Percentiles rank a stretch among this genome's conserved stretches.
Conservation (phyloP, 768 basidiomycete genomes). For the Tricholoma saponaceum region DNA sequence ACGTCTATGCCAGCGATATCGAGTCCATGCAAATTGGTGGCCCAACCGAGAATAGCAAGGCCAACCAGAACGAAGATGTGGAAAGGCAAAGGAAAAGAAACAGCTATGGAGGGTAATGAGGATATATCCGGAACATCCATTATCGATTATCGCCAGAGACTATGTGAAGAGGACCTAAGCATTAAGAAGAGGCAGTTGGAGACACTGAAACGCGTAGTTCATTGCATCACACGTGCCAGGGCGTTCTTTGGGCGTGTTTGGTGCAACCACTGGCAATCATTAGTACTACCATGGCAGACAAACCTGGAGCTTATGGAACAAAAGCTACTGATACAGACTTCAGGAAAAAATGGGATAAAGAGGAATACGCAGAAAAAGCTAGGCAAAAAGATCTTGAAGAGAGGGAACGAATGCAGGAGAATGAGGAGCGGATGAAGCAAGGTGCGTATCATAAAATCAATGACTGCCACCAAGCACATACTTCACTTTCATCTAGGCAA, state of each 20-base stretch:
- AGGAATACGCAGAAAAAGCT: constrained; percentile 83
- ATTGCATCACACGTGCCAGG: neutral
- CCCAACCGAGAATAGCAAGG: constrained; percentile 86
- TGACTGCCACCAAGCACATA: neutral
- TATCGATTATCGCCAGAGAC: constrained; percentile 6
- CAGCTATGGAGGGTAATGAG: constrained; percentile 44
- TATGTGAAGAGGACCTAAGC: constrained; percentile 7
- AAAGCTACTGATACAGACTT: constrained; percentile 69
- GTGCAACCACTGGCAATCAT: neutral
- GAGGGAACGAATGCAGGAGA: constrained; percentile 78
- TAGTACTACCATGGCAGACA: constrained; percentile 29
- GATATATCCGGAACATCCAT: constrained; percentile 19
- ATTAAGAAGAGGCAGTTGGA: constrained; percentile 2
- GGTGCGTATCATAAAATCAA: constrained; percentile 37
- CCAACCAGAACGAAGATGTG: constrained; percentile 80
- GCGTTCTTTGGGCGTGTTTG: neutral
- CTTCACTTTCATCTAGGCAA: constrained; percentile 54
- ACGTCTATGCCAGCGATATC: constrained; percentile 72
- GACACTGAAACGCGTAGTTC: neutral
- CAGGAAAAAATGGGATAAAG: constrained; percentile 92
- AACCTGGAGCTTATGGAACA: constrained; percentile 36
- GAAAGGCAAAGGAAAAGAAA: constrained; percentile 84
- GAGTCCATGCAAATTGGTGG: constrained; percentile 87
- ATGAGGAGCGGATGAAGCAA: constrained; percentile 80
- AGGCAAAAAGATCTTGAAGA: constrained; percentile 79